A percentile compares a stretch with the other conserved stretches of the same genome.
phyloP scores from a whole-genome alignment of 1,284 basidiomycete genomes.

The Vanrija sp. region DNA sequence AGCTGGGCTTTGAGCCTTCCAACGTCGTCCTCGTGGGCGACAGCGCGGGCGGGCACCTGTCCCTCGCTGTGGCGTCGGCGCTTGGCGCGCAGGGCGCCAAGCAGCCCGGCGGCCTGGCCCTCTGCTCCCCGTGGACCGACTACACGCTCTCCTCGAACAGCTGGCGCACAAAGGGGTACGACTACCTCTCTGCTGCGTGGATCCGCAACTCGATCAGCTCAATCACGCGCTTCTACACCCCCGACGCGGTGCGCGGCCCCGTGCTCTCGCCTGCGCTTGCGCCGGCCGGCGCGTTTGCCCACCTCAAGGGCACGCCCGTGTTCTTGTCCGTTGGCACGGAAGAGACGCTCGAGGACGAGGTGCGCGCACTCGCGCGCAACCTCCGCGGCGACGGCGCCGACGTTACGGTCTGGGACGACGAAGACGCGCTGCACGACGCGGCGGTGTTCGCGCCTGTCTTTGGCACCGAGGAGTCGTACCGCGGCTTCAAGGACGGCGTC shows the following conservation, averaged over 20 bases:
- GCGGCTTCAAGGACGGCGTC: too few relatives aligned
- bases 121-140: constrained; percentile 60
- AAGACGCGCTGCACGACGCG: too few relatives aligned
- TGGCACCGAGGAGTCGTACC: too few relatives aligned
- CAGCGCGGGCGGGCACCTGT: constrained; percentile 17
- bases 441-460: too few relatives aligned
- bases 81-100: constrained; percentile 17
- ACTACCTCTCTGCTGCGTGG: constrained; percentile 13
- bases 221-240: constrained; percentile 17
- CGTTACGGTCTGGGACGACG: constrained; percentile 8
- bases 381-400: constrained; percentile 35
- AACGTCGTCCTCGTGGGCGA: constrained; percentile 14
- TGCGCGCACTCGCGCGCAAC: constrained; percentile 18
- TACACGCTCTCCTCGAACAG: constrained; percentile 33
- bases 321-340: constrained; percentile 34
- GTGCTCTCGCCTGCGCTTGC: constrained; percentile 27
- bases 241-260: neutral
- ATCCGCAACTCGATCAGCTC: constrained; percentile 9
- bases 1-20: constrained; percentile 10
- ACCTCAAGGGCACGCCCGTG: constrained; percentile 20
- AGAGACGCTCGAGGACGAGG: constrained; percentile 37
- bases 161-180: constrained; percentile 7
- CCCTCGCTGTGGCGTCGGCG: constrained; percentile 13
- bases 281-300: constrained; percentile 12
- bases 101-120: constrained; percentile 55